phyloP scores from a whole-genome alignment of 768 basidiomycete species.

The Lactarius quietus region DNA sequence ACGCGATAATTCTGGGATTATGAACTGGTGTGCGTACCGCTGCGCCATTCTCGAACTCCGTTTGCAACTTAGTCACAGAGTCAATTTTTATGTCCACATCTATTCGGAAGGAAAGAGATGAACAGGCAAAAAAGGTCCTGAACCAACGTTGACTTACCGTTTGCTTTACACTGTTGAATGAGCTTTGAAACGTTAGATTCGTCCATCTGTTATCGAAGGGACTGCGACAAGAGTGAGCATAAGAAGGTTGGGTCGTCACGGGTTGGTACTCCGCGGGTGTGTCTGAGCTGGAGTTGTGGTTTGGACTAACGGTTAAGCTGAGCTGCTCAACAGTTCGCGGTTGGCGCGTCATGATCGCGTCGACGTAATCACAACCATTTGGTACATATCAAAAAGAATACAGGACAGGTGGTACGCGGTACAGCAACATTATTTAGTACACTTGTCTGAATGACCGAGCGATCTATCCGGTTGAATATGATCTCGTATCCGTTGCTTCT shows the following conservation, averaged over 20 bases:
- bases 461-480: constrained; percentile 73
- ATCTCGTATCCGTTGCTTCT: constrained; percentile 88
- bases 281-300: constrained; percentile 10
- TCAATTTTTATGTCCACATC: constrained; percentile 82
- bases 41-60: constrained; percentile 63
- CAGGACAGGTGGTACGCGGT: not conserved
- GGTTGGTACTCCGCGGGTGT: not conserved
- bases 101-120: constrained; percentile 32
- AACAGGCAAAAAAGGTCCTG: not conserved
- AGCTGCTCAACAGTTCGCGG: not conserved
- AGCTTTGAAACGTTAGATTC: constrained; percentile 31
- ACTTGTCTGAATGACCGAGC: constrained; percentile 84
- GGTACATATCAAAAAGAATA: not conserved
- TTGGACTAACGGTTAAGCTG: not conserved
- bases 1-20: not conserved
- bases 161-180: constrained; percentile 33
- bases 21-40: constrained; percentile 47
- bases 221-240: constrained; percentile 5
- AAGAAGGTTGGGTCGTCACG: constrained; percentile 3
- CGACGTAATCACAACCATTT: constrained; percentile 6
- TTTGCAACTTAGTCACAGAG: constrained; percentile 73
- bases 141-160: constrained; percentile 28
- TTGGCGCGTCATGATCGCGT: constrained; percentile 9
- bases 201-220: constrained; percentile 27
- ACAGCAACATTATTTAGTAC: not conserved